These are phyloP conservation scores for Geosiphon pyriformis DNA, from an alignment of 192 early-diverging fungal genomes.

Conservation along the genomic window DNA sequence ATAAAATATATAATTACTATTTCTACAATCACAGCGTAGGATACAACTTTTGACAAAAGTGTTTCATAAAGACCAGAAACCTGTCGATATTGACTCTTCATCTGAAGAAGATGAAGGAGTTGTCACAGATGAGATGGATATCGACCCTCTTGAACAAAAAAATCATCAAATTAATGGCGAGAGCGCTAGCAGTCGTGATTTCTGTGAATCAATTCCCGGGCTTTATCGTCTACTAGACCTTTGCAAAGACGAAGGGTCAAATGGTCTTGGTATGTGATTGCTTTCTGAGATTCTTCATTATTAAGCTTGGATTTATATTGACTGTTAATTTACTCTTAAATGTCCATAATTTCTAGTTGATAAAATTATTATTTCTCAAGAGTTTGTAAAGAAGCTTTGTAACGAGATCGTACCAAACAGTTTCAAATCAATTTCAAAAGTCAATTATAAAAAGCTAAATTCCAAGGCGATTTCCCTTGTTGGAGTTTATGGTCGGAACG, in stretches of 20 bases:
- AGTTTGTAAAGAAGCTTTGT: slow-evolving; percentile 14
- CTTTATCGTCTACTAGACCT: slow-evolving; percentile 7
- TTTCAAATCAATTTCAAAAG: slow-evolving; percentile 19
- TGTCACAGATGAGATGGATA: no score
- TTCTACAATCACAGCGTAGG: no score
- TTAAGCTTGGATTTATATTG: background rate
- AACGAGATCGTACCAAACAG: slow-evolving; percentile 18
- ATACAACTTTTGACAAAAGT: no score
- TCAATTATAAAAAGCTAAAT: slow-evolving; percentile 13
- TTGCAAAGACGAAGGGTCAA: slow-evolving; percentile 12
- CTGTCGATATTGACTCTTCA: no score
- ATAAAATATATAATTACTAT: no score
- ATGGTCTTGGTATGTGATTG: slow-evolving; percentile 10
- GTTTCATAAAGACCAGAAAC: no score
- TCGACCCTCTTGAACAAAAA: no score
- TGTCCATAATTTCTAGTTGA: slow-evolving; percentile 1
- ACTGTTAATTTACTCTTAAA: background rate
- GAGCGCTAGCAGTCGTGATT: background rate
- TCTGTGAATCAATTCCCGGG: background rate
- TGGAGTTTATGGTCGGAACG: slow-evolving; percentile 15
- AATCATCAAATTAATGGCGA: no score
- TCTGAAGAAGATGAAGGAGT: no score
- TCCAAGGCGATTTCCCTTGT: background rate
- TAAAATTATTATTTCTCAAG: slow-evolving; percentile 18
- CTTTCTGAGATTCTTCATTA: background rate